Percentiles rank a stretch among this genome's conserved stretches.
Evolutionary conservation across 352 stramenopile species (phyloP).

Genomic region (Elongisporangium undulatum): DNA sequence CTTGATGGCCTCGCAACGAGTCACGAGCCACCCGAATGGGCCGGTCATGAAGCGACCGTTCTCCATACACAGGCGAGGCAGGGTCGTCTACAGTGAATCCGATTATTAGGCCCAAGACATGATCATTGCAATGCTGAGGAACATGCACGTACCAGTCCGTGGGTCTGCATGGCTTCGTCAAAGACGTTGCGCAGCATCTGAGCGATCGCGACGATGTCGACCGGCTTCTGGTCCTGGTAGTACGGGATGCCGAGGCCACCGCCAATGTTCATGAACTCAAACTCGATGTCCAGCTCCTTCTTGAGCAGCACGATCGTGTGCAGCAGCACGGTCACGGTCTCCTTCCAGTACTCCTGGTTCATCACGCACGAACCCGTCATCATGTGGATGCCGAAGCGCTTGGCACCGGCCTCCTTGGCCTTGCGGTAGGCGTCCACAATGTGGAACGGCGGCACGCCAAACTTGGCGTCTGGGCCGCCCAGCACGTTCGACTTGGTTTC

Average conservation of each 20-base stretch:
- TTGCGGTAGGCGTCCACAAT: constrained; percentile 86
- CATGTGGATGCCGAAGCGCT: constrained; percentile 90
- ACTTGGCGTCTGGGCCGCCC: constrained; percentile 85
- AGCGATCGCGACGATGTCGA: constrained; percentile 68
- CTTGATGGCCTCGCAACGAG: constrained; percentile 85
- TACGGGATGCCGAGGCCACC: constrained; percentile 87
- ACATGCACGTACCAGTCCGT: constrained; percentile 32
- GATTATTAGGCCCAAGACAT: not conserved
- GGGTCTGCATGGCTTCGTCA: constrained; percentile 63
- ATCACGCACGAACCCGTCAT: constrained; percentile 90
- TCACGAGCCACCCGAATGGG: constrained; percentile 83
- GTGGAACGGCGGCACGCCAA: constrained; percentile 84
- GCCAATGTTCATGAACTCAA: constrained; percentile 91
- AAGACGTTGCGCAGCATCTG: constrained; percentile 75
- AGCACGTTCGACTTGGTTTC: constrained; percentile 89
- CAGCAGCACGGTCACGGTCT: constrained; percentile 83
- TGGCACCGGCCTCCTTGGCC: constrained; percentile 72
- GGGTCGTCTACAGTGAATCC: constrained; percentile 15
- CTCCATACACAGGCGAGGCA: constrained; percentile 84
- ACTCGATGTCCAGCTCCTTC: constrained; percentile 81
- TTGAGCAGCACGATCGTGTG: constrained; percentile 75
- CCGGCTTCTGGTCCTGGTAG: constrained; percentile 58
- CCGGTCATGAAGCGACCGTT: constrained; percentile 89
- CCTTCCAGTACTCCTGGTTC: constrained; percentile 87
- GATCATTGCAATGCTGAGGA: not conserved